phyloP scores from a whole-genome alignment of 2,329 filamentous ascomycete genomes.

The Chlorencoelia australis region DNA sequence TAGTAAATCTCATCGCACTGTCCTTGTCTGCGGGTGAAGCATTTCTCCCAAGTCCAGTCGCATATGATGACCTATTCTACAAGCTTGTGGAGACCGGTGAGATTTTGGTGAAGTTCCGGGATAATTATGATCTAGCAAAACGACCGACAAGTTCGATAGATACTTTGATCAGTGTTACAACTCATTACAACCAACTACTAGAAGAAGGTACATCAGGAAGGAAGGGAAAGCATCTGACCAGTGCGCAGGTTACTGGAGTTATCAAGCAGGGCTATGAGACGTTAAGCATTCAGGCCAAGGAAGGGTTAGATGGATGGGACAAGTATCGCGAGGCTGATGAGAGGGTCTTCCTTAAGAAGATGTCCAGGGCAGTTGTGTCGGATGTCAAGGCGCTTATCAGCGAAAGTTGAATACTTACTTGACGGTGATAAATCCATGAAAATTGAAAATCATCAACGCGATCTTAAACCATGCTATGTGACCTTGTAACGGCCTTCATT shows the following conservation, averaged over 20 bases:
- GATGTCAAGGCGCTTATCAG: slow-evolving; percentile 42
- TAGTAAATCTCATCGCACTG: slow-evolving; percentile 75
- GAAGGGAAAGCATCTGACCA: slow-evolving; percentile 62
- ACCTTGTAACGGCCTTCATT: too few species aligned
- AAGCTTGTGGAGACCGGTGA: slow-evolving; percentile 92
- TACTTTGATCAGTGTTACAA: slow-evolving; percentile 70
- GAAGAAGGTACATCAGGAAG: slow-evolving; percentile 42
- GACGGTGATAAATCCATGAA: too few species aligned
- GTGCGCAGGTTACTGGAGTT: slow-evolving; percentile 73
- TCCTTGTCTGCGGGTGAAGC: slow-evolving; percentile 79
- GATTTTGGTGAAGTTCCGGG: slow-evolving; percentile 69
- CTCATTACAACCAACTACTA: slow-evolving; percentile 80
- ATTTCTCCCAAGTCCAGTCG: slow-evolving; percentile 76
- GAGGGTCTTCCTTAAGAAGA: slow-evolving; percentile 75
- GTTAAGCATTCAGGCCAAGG: slow-evolving; percentile 78
- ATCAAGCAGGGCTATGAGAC: slow-evolving; percentile 98
- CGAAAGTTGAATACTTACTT: slow-evolving; percentile 14
- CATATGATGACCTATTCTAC: slow-evolving; percentile 97
- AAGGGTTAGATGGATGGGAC: slow-evolving; percentile 79
- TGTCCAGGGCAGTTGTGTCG: slow-evolving; percentile 68
- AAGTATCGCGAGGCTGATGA: slow-evolving; percentile 80
- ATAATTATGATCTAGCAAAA: slow-evolving; percentile 56
- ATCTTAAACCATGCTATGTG: too few species aligned
- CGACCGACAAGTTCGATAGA: slow-evolving; percentile 63
- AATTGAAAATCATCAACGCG: too few species aligned